Percentiles rank a stretch among this genome's conserved stretches.
Conservation (phyloP, 495 filamentous ascomycete species). For the Podospora pseudocomata region DNA sequence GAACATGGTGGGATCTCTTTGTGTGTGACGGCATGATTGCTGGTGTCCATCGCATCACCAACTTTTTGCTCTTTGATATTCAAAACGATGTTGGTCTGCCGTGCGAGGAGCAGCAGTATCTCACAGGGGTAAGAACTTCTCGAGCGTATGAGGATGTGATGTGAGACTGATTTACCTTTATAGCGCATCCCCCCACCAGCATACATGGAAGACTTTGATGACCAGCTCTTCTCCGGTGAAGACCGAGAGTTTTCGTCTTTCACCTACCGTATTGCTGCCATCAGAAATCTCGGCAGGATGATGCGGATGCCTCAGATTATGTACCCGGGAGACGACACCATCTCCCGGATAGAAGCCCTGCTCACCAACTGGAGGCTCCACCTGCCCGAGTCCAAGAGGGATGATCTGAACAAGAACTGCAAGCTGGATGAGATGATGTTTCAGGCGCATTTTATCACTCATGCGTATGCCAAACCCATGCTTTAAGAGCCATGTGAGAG, state of each 20-base stretch:
- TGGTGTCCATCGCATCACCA: slow-evolving; percentile 53
- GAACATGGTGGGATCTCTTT: slow-evolving; percentile 92
- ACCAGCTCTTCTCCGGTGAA: slow-evolving; percentile 59
- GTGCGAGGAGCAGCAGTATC: slow-evolving; percentile 72
- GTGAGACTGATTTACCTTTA: background rate
- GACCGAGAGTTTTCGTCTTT: slow-evolving; percentile 72
- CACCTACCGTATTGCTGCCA: slow-evolving; percentile 70
- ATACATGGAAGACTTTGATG: slow-evolving; percentile 68
- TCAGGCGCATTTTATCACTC: slow-evolving; percentile 80
- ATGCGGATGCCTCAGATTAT: slow-evolving; percentile 52
- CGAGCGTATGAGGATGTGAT: background rate
- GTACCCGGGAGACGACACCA: slow-evolving; percentile 43
- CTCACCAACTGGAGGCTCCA: slow-evolving; percentile 82
- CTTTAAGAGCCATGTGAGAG: background rate
- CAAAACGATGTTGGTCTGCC: slow-evolving; percentile 61
- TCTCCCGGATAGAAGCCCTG: slow-evolving; percentile 63
- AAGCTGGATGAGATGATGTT: slow-evolving; percentile 87
- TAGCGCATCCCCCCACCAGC: slow-evolving; percentile 60
- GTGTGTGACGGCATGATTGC: slow-evolving; percentile 69
- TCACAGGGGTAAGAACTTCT: slow-evolving; percentile 52
- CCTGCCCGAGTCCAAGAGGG: slow-evolving; percentile 69
- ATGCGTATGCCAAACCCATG: slow-evolving; percentile 46
- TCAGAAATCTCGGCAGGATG: slow-evolving; percentile 70
- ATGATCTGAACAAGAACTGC: slow-evolving; percentile 63
- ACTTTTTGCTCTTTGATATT: slow-evolving; percentile 55